Percentiles rank a stretch among this genome's conserved stretches.
Evolutionary conservation across 2,329 filamentous ascomycete genomes (phyloP).

Genomic region (Dactylella cylindrospora): DNA sequence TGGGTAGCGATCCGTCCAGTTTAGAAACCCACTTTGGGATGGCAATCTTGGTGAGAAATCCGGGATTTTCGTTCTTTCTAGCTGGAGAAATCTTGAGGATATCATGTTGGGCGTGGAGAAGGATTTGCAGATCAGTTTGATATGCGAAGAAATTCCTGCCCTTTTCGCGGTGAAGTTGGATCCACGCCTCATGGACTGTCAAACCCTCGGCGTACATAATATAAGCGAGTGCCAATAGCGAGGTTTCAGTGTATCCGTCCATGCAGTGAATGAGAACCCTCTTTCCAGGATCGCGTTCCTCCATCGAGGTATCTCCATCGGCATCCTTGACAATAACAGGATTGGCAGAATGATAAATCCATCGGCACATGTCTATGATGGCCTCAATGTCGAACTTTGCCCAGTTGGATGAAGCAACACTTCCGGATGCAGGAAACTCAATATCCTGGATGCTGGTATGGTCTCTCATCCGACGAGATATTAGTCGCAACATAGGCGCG

Average conservation of each 20-base stretch:
- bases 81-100: conserved; percentile 46
- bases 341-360: conserved; percentile 65
- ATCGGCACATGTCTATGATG: conserved; percentile 81
- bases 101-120: conserved; percentile 46
- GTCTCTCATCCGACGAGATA: conserved; percentile 54
- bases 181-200: conserved; percentile 81
- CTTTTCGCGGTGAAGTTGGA: conserved; percentile 76
- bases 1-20: conserved; percentile 88
- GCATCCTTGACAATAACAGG: conserved; percentile 53
- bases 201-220: conserved; percentile 86
- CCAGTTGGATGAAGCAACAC: conserved; percentile 80
- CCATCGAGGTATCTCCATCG: conserved; percentile 48
- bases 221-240: conserved; percentile 84
- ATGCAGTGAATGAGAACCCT: conserved; percentile 82
- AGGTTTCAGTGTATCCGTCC: conserved; percentile 94
- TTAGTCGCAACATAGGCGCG: conserved; percentile 35
- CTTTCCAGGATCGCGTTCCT: conserved; percentile 59
- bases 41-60: conserved; percentile 24
- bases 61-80: conserved; percentile 19
- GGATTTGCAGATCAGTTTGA: conserved; percentile 73
- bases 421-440: conserved; percentile 93
- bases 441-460: conserved; percentile 59
- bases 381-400: conserved; percentile 79
- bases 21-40: conserved; percentile 77
- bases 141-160: conserved; percentile 96